Percentiles rank a stretch among this genome's conserved stretches.
phyloP scores from a whole-genome alignment of 1,139 yeast genomes.

The Tardiomyces depauwii region DNA sequence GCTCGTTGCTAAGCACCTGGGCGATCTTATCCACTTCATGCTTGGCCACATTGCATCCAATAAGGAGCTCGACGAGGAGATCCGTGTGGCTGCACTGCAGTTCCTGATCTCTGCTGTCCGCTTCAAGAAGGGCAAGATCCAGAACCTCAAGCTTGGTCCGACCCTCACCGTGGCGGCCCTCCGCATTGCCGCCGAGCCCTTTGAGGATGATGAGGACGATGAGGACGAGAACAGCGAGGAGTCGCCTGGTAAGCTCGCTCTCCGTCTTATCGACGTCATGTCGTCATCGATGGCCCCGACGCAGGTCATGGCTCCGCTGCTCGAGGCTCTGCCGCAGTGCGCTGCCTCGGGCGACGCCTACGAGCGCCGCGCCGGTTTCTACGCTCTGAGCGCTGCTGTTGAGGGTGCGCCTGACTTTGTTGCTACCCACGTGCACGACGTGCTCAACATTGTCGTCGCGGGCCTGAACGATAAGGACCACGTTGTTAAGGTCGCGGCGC shows the following conservation, averaged over 20 bases:
- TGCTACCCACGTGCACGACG: constrained; percentile 59
- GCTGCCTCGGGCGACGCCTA: constrained; percentile 54
- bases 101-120: constrained; percentile 77
- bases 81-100: constrained; percentile 74
- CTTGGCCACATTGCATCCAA: constrained; percentile 59
- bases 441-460: constrained; percentile 58
- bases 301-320: constrained; percentile 74
- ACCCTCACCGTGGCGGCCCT: constrained; percentile 64
- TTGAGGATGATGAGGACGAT: constrained; percentile 56
- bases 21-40: constrained; percentile 60
- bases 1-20: constrained; percentile 66
- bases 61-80: constrained; percentile 62
- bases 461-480: constrained; percentile 76
- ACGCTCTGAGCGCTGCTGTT: constrained; percentile 73
- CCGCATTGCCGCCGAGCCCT: constrained; percentile 69
- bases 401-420: constrained; percentile 93
- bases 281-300: constrained; percentile 84
- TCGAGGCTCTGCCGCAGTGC: constrained; percentile 55
- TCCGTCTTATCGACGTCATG: constrained; percentile 68
- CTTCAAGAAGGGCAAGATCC: constrained; percentile 43
- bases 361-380: constrained; percentile 80
- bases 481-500: constrained; percentile 76
- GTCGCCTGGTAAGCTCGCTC: constrained; percentile 65
- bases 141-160: constrained; percentile 66
- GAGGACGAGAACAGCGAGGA: constrained; percentile 90